Percentiles rank a stretch among this genome's conserved stretches.
phyloP scores from a whole-genome alignment of 2,329 filamentous ascomycete species.

The Scortechinia acanthostroma region DNA sequence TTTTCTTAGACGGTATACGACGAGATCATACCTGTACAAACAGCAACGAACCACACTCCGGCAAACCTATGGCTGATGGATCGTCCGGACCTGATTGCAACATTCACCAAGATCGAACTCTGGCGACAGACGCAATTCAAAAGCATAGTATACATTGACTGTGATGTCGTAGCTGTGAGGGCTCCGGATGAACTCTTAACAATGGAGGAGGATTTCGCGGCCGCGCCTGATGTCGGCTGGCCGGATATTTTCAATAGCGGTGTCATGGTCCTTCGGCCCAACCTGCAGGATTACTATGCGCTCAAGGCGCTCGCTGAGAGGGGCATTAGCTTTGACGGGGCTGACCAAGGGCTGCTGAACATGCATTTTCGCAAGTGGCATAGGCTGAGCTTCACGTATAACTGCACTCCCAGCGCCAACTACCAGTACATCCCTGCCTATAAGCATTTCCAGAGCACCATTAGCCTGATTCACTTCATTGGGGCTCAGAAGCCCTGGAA shows the following conservation, averaged over 20 bases:
- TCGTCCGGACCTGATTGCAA: conserved; percentile 79
- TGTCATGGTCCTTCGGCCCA: conserved; percentile 83
- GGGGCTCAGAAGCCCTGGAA: conserved; percentile 85
- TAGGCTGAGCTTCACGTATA: conserved; percentile 88
- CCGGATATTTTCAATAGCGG: conserved; percentile 98
- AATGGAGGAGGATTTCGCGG: conserved; percentile 47
- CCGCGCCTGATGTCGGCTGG: conserved; percentile 94
- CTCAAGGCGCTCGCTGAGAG: conserved; percentile 76
- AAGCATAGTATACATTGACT: conserved; percentile 89
- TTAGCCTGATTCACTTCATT: conserved; percentile 91
- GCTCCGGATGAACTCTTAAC: conserved; percentile 90
- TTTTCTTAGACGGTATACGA: conserved; percentile 69
- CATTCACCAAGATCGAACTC: conserved; percentile 92
- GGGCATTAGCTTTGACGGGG: conserved; percentile 91
- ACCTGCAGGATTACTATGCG: conserved; percentile 80
- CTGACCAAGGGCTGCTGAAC: conserved; percentile 91
- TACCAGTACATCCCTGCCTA: conserved; percentile 98
- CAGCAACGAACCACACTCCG: conserved; percentile 69
- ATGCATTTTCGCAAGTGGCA: conserved; percentile 87
- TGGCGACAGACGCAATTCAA: conserved; percentile 88
- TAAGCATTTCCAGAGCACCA: conserved; percentile 81
- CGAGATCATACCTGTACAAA: conserved; percentile 76
- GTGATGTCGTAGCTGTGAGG: conserved; percentile 83
- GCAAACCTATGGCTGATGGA: conserved; percentile 88
- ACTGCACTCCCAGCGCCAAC: conserved; percentile 90